Base-by-base conservation (phyloP, 1,284 basidiomycete genomes). In the Sanghuangporus sanghuang region DNA sequence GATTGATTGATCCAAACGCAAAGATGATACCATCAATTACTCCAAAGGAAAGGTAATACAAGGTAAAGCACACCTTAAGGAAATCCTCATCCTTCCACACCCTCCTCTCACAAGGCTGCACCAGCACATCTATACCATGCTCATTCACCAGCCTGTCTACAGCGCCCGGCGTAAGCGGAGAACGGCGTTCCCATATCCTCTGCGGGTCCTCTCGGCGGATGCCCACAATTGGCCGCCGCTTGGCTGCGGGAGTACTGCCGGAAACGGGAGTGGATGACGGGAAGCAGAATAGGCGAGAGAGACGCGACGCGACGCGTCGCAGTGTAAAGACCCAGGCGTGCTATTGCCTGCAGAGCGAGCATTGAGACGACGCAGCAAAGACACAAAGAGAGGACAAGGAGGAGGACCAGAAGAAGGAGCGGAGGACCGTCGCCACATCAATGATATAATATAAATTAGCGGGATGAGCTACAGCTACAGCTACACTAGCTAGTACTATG, bases 181-280 rank as follows among this genome's bases (percentile, higher is more conserved):
- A 85, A 11, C 94, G 82, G n/a, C 94, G 81, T 73, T 96, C 94
- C 93, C 93, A 96, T 61, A 93, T 85, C 46, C 94, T 78, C 35
- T 75, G 68, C 0, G 90, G 87, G 72, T 95, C 90, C 74, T 96
- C 94, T 50, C 90, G 85, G 23, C 89, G 81, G 55, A 92, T 83
- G 32, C 88, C 89, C 23, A 92, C 71, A 0, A 81, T 82, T n/a
- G 32, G 49, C 23, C 39, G 12, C 0, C 44, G 44, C 16, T 16
- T n/a, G 21, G 16, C 16, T 6, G 44, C 16, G 21, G 16, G 44
- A n/a, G n/a, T n/a, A 16, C 11, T 14, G 53, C 32, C 12, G 16
- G 36, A 38, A 35, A n/a, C 18, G 32, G 11, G 11, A 14, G 4
- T 3, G 23, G 52, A 53, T 35, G 52, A 12, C 48, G 21, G 48